phyloP scores from a whole-genome alignment of 495 filamentous ascomycete genomes.

The Daldinia childiae region DNA sequence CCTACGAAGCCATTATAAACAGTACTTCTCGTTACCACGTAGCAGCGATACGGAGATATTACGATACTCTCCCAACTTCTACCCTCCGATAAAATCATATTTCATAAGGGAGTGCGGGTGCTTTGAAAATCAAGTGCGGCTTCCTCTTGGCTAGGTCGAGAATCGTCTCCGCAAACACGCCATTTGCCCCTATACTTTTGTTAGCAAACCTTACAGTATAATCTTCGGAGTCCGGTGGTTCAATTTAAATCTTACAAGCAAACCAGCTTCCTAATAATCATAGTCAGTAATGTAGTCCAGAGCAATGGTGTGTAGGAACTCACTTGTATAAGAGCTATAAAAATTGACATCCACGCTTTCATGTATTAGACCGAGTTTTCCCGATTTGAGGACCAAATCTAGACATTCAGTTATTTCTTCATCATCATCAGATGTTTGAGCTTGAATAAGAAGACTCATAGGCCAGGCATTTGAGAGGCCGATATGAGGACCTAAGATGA shows the following conservation, averaged over 20 bases:
- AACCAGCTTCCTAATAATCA: constrained; percentile 81
- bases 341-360: constrained; percentile 90
- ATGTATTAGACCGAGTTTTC: constrained; percentile 82
- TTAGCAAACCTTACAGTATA: constrained; percentile 20
- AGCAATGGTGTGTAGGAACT: constrained; percentile 40
- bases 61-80: background rate
- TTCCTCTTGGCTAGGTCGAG: constrained; percentile 86
- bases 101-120: constrained; percentile 60
- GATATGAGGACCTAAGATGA: constrained; percentile 66
- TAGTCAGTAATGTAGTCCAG: constrained; percentile 42
- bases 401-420: constrained; percentile 79
- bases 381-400: constrained; percentile 75
- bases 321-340: constrained; percentile 77
- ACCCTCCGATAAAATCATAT: constrained; percentile 31
- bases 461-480: constrained; percentile 95
- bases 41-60: background rate
- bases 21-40: background rate
- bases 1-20: constrained; percentile 13
- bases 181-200: constrained; percentile 73
- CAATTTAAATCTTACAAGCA: constrained; percentile 66
- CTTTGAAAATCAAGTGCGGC: constrained; percentile 86
- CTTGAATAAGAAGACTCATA: constrained; percentile 91
- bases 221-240: too few relatives aligned
- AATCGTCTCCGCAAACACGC: constrained; percentile 93
- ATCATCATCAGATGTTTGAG: constrained; percentile 88